Percentiles rank a stretch among this genome's conserved stretches.
Conservation (phyloP, 148 eudicot genomes). For the Polygonum maritimum region DNA sequence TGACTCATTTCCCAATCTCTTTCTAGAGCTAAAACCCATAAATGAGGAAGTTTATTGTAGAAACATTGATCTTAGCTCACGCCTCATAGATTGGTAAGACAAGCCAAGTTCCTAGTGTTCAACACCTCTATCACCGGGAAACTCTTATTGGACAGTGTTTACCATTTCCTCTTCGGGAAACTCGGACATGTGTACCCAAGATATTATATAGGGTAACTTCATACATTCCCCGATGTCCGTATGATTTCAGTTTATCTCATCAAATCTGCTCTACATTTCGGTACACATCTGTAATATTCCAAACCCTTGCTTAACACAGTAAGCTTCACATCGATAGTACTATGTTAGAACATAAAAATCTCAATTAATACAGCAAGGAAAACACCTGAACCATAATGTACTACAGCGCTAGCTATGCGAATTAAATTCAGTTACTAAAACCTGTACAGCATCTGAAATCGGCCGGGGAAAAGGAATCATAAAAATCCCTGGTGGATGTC, state of each 20-base stretch:
- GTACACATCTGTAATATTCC: background rate
- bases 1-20: background rate
- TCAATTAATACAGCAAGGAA: background rate
- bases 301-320: background rate
- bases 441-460: background rate
- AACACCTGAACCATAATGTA: background rate
- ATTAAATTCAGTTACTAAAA: background rate
- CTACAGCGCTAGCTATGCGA: background rate
- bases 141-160: too few species aligned
- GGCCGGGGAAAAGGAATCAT: background rate
- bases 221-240: too few species aligned
- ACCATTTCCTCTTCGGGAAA: too few species aligned
- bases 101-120: background rate
- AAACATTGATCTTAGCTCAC: background rate
- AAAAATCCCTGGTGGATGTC: background rate
- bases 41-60: background rate
- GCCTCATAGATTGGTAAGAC: background rate
- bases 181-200: too few species aligned
- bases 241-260: too few species aligned
- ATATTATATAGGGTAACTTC: too few species aligned
- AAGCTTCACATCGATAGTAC: background rate
- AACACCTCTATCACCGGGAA: too few species aligned
- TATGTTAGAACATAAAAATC: background rate
- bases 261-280: background rate
- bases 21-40: background rate